Conservation (phyloP, 305 asterid genomes). For the Coffea humblotiana region DNA sequence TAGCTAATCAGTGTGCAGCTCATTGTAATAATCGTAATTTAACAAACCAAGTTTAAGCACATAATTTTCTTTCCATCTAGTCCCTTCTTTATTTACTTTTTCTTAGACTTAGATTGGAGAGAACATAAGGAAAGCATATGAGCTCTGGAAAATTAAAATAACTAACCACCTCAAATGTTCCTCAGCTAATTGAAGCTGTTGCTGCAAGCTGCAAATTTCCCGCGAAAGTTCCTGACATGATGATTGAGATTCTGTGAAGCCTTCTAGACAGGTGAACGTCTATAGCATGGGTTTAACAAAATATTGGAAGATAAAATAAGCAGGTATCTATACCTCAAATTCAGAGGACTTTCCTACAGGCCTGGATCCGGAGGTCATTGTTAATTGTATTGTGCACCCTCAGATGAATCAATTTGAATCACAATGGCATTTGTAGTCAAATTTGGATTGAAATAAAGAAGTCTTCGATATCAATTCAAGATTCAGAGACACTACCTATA, state of each 20-base stretch:
- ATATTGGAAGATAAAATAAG: no score
- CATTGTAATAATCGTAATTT: not conserved
- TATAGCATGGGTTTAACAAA: not conserved
- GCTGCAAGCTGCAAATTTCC: slow-evolving; percentile 9
- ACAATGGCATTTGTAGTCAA: not conserved
- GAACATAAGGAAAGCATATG: not conserved
- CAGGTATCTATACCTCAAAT: not conserved
- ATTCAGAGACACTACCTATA: not conserved
- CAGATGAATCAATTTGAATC: not conserved
- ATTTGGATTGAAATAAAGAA: not conserved
- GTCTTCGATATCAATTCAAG: not conserved
- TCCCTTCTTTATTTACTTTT: not conserved
- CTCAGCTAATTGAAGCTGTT: slow-evolving; percentile 23
- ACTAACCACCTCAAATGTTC: slow-evolving; percentile 17
- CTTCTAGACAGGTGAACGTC: not conserved
- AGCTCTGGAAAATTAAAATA: not conserved
- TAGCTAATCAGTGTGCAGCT: not conserved
- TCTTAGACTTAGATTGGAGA: not conserved
- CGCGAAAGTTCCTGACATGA: slow-evolving; percentile 18
- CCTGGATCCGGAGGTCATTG: not conserved
- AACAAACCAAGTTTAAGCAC: not conserved
- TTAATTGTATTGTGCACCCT: not conserved
- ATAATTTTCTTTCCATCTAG: not conserved
- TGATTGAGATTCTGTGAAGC: not conserved
- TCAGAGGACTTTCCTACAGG: not conserved